Evolutionary conservation across 2,329 filamentous ascomycete species (phyloP).

Genomic region (Gremmenia infestans): DNA sequence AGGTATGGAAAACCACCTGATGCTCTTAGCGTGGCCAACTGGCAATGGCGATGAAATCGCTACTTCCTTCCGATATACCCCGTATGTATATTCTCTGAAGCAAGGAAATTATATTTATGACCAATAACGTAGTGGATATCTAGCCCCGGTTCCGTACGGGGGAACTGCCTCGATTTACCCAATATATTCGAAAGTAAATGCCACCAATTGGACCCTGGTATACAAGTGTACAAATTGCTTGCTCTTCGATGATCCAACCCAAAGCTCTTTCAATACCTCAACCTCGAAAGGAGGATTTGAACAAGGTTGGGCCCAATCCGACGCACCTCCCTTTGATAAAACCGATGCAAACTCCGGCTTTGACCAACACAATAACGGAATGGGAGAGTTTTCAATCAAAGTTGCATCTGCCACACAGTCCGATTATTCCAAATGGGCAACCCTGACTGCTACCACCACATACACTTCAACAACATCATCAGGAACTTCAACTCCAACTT

Average conservation of each 20-base stretch:
- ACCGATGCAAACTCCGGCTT: conserved; percentile 42
- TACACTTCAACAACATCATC: conserved; percentile 28
- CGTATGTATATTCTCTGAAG: conserved; percentile 21
- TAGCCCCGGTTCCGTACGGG: conserved; percentile 51
- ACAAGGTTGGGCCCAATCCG: conserved; percentile 52
- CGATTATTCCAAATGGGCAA: conserved; percentile 31
- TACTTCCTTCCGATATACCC: conserved; percentile 53
- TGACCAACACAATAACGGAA: conserved; percentile 50
- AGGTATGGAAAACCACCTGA: conserved; percentile 51
- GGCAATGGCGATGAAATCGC: conserved; percentile 44
- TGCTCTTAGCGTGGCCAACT: conserved; percentile 52
- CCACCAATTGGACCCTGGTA: conserved; percentile 55
- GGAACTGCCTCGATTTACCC: conserved; percentile 59
- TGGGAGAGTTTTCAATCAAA: conserved; percentile 47
- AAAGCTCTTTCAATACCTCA: conserved; percentile 35
- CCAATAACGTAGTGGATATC: conserved; percentile 44
- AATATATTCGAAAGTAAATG: conserved; percentile 53
- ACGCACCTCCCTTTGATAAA: conserved; percentile 34
- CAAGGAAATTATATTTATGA: neutral
- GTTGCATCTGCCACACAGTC: conserved; percentile 40
- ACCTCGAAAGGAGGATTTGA: conserved; percentile 42
- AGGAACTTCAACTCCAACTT: conserved; percentile 42
- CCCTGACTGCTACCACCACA: conserved; percentile 26
- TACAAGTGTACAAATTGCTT: conserved; percentile 60
- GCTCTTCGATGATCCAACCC: conserved; percentile 46